Base-by-base conservation (phyloP, 2,329 filamentous ascomycete species). In the Elsinoe perseae region DNA sequence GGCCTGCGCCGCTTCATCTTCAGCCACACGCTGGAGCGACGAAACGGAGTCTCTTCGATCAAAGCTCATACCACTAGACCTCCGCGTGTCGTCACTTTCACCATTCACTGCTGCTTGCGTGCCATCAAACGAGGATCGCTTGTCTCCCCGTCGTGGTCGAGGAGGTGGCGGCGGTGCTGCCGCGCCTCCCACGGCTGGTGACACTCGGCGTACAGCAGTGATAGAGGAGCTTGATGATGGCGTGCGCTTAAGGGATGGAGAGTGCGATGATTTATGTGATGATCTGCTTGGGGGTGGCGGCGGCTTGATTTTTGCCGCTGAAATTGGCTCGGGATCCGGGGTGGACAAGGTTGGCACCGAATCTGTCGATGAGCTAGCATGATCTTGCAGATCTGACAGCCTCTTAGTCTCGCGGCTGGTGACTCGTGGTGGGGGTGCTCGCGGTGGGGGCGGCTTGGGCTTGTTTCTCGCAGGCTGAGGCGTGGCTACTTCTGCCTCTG, bases 61-160 rank as follows among this genome's bases (percentile, higher is more conserved):
- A 20, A 56, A 56, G 42, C 53, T 56, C 36, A 44, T 42, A 16
- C 53, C 53, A 48, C 53, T 56, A 2, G 53, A 56, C 28, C 53
- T 14, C 18, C 53, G 40, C 3, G 53, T 44, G 16, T 56, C 42
- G 7, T 9, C 23, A 4, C 20, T 23, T n/a, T 42, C 38, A 5
- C 34, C 36, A 20, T 42, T 54, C 1, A 25, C 5, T 2, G 23
- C 25, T 3, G 18, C 48, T 5, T 30, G 25, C 4, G 48, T 32
- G 12, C 30, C 48, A 21, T 56, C 53, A 18, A 46, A 32, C 4
- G 53, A 56, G 10, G 40, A 18, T 4, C 53, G 53, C 27, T 56
- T 56, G 4, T 44, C 42, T 8, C 40, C 53, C 8, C 53, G 21
- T 18, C 53, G 23, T 23, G 36, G 53, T 36, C 38, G 53, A 3